phyloP scores from a whole-genome alignment of 2,329 filamentous ascomycete genomes.

The Sordariomycetes sp. region DNA sequence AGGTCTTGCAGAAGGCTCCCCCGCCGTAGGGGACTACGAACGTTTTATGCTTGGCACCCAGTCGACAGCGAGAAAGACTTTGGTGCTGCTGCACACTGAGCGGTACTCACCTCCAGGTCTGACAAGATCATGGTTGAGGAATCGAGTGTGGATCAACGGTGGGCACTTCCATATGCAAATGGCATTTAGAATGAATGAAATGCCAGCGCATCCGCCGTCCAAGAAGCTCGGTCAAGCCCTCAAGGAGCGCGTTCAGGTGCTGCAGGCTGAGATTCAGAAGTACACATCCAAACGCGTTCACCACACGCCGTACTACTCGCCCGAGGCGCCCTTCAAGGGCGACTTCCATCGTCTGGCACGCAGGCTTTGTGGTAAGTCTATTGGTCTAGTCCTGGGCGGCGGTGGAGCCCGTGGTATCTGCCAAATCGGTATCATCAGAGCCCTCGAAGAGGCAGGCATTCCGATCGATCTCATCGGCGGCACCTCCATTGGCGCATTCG shows the following conservation, averaged over 20 bases:
- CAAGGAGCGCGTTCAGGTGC: conserved; percentile 85
- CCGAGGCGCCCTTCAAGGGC: conserved; percentile 88
- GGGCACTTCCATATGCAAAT: conserved; percentile 98
- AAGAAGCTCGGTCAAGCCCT: conserved; percentile 77
- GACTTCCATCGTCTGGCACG: conserved; percentile 92
- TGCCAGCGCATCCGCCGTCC: conserved; percentile 65
- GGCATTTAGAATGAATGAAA: conserved; percentile 68
- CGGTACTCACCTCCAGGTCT: conserved; percentile 78
- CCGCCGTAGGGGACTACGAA: conserved; percentile 91
- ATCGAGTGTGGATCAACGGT: conserved; percentile 95
- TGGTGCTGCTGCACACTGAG: conserved; percentile 84
- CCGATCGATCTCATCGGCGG: conserved; percentile 93
- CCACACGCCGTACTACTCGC: conserved; percentile 80
- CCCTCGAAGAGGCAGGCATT: conserved; percentile 91
- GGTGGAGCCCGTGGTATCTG: conserved; percentile 87
- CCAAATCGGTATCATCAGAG: conserved; percentile 88
- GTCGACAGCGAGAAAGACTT: conserved; percentile 86
- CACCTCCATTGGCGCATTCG: conserved; percentile 92
- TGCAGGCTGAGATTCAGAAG: conserved; percentile 96
- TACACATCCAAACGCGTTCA: conserved; percentile 84
- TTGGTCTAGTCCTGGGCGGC: conserved; percentile 87
- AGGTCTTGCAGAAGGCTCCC: conserved; percentile 80
- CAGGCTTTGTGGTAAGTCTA: conserved; percentile 84
- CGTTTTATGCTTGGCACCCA: conserved; percentile 95
- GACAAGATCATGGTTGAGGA: conserved; percentile 82